phyloP scores from a whole-genome alignment of 192 early-diverging fungal genomes.

The Gaertneriomyces sp. region DNA sequence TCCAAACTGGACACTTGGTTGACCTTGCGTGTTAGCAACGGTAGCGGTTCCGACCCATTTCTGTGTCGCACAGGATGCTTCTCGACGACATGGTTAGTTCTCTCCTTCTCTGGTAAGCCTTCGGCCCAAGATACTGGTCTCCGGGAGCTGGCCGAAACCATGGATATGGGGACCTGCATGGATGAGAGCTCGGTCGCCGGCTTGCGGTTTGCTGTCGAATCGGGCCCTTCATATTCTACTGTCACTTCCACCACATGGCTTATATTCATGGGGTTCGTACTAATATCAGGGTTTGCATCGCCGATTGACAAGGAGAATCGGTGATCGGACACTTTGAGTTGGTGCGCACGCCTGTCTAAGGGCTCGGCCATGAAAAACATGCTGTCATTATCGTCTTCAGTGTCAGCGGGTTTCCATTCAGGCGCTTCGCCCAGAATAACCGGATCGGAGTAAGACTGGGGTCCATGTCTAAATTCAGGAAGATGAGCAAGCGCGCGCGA shows the following conservation, averaged over 20 bases:
- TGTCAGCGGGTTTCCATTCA: conserved; percentile 1
- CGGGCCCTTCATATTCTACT: neutral
- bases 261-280: neutral
- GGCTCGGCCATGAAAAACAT: no score
- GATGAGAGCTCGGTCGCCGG: neutral
- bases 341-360: no score
- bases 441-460: neutral
- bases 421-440: neutral
- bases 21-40: neutral
- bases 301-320: no score
- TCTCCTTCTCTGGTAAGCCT: neutral
- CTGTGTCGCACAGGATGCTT: conserved; percentile 1
- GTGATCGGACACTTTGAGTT: no score
- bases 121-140: conserved; percentile 1
- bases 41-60: neutral
- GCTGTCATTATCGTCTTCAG: no score
- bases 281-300: neutral
- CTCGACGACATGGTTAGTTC: neutral
- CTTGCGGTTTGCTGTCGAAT: no score
- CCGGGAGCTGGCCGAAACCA: conserved; percentile 5
- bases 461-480: neutral
- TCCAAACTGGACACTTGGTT: neutral
- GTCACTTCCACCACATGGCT: neutral
- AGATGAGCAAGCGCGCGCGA: neutral
- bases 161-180: conserved; percentile 1